Evolutionary conservation across 768 basidiomycete species (phyloP).

Genomic region (Strobilomyces dryophilus): DNA sequence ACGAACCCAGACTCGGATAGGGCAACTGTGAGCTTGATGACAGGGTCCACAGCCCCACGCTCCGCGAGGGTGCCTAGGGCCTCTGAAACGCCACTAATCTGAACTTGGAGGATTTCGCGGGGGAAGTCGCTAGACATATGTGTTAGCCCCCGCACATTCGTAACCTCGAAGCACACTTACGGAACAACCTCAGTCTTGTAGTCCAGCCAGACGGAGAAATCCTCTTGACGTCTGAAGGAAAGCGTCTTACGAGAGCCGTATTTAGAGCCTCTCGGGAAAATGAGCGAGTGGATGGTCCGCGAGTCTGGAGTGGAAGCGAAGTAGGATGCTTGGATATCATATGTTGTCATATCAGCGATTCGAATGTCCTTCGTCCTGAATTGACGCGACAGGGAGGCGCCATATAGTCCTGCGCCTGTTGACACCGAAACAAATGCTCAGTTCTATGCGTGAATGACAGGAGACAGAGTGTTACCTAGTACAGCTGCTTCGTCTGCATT

Average conservation of each 20-base stretch:
- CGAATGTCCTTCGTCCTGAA: conserved; percentile 96
- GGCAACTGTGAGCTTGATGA: conserved; percentile 79
- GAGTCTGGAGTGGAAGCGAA: conserved; percentile 51
- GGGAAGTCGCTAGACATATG: conserved; percentile 57
- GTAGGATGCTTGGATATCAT: conserved; percentile 80
- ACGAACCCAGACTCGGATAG: conserved; percentile 87
- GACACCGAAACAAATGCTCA: background rate
- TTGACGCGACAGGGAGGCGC: conserved; percentile 80
- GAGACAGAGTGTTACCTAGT: conserved; percentile 46
- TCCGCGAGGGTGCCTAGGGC: conserved; percentile 83
- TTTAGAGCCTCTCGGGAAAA: conserved; percentile 79
- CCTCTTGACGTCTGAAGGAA: conserved; percentile 79
- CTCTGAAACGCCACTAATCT: conserved; percentile 67
- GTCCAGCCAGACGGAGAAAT: conserved; percentile 73
- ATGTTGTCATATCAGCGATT: conserved; percentile 64
- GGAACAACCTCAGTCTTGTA: conserved; percentile 65
- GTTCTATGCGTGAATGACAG: background rate
- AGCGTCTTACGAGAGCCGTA: conserved; percentile 80
- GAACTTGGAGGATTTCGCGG: conserved; percentile 66
- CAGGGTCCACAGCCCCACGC: conserved; percentile 72
- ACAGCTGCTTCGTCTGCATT: conserved; percentile 97
- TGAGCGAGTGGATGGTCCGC: conserved; percentile 66
- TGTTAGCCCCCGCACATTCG: conserved; percentile 1
- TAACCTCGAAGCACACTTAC: conserved; percentile 38
- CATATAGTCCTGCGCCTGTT: conserved; percentile 80